These are phyloP conservation scores for Malassezia dermatis DNA, from an alignment of 1,284 basidiomycete genomes.

Conservation along the genomic window DNA sequence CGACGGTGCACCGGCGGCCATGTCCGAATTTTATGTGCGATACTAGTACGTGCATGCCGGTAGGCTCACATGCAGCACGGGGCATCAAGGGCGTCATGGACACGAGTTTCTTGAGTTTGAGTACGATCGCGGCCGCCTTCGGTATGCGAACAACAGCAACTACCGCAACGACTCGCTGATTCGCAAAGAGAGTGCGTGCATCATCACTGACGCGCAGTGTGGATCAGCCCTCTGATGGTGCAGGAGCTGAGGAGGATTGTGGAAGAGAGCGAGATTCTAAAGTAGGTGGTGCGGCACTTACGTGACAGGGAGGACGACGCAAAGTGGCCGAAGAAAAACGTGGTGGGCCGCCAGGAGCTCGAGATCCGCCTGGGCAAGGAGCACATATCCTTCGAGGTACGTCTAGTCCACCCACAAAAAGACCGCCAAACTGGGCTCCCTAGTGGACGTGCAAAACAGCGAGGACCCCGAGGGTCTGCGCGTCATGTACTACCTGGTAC, in stretches of 20 bases:
- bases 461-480: slow-evolving; percentile 93
- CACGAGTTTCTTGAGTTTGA: slow-evolving; percentile 84
- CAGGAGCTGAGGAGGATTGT: slow-evolving; percentile 89
- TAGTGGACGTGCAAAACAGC: slow-evolving; percentile 92
- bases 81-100: slow-evolving; percentile 44
- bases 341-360: slow-evolving; percentile 92
- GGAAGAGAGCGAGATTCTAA: slow-evolving; percentile 86
- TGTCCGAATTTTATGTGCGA: slow-evolving; percentile 45
- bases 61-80: slow-evolving; percentile 24
- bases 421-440: slow-evolving; percentile 94
- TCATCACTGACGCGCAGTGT: slow-evolving; percentile 57
- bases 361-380: slow-evolving; percentile 88
- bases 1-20: background rate
- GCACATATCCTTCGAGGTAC: slow-evolving; percentile 91
- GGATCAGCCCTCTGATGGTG: slow-evolving; percentile 78
- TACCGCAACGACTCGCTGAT: slow-evolving; percentile 95
- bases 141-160: slow-evolving; percentile 99
- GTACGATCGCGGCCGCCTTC: slow-evolving; percentile 84
- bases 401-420: slow-evolving; percentile 51
- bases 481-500: slow-evolving; percentile 98
- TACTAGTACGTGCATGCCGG: slow-evolving; percentile 41
- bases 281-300: slow-evolving; percentile 55
- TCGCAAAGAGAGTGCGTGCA: slow-evolving; percentile 75
- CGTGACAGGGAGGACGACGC: slow-evolving; percentile 79
- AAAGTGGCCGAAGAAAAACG: slow-evolving; percentile 97